Evolutionary conservation across 2,329 filamentous ascomycete genomes (phyloP), one percentile per base, ranked within the genome.

Genomic region (Elsinoe ampelina): DNA sequence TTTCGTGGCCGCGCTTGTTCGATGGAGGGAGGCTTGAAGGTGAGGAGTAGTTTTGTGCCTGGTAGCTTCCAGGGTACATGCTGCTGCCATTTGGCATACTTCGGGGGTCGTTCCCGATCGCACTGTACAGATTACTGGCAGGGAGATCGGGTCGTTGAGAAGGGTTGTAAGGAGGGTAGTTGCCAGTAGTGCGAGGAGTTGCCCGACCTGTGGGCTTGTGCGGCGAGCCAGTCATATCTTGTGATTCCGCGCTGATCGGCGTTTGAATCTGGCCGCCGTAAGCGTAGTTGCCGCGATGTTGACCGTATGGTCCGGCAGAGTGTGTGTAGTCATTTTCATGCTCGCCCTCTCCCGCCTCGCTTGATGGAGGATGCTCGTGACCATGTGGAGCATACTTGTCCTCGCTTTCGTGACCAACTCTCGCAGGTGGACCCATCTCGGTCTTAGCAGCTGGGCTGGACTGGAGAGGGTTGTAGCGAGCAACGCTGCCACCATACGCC

Each of bases 381-480:
- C 19, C 45, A 19, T 57, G 54, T 13, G 32, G 30, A 42, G 54
- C 76, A 59, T 87, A 83, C 45, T 80, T 74, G 57, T 82, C 78
- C 61, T 89, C 85, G 26, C 73, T 71, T 57, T 84, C 79, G 2
- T 78, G 72, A 52, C 82, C 80, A 36, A 80, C 74, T 43, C 80
- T 75, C 48, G 87, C 81, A 10, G 89, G 89, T 17, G 90, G 89
- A 0, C 86, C 89, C 89, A 95, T 95, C 64, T 95, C 89, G 59
- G 77, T 87, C 76, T 95, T 95, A 60, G 89, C 79, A 64, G 92
- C 93, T 6, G 79, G 73, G 64, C 75, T 78, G 47, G 79, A 67
- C 56, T 77, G 75, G 60, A 80, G 67, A 8, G 26, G 74, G 17
- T 74, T 74, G 64, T 91, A 92, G 39, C 80, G 79, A 66, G 86